Conservation (phyloP, 768 basidiomycete species). For the Obba rivulosa region DNA sequence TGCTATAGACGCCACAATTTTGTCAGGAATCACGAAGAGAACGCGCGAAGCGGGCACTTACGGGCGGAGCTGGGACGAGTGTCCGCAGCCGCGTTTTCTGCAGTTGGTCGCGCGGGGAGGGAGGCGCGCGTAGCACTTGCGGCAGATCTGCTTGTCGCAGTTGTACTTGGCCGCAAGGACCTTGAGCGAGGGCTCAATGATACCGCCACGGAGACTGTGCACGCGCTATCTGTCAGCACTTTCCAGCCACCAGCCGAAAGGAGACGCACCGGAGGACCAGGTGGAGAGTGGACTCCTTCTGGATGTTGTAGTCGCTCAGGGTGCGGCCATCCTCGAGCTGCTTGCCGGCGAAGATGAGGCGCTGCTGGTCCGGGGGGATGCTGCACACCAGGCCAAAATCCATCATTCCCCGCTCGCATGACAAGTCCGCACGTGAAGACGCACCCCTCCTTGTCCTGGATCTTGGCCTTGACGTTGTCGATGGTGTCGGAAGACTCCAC, state of each 20-base stretch:
- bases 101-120: constrained; percentile 99
- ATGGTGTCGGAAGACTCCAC: constrained; percentile 96
- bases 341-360: constrained; percentile 96
- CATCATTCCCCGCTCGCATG: not conserved
- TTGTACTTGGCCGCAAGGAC: constrained; percentile 97
- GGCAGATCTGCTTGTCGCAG: constrained; percentile 99
- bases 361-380: constrained; percentile 93
- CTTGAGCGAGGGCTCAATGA: constrained; percentile 99
- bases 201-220: constrained; percentile 86
- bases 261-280: constrained; percentile 84
- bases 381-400: constrained; percentile 28
- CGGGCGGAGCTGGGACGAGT: constrained; percentile 89
- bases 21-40: not conserved
- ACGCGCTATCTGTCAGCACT: constrained; percentile 4
- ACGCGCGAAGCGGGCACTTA: constrained; percentile 35
- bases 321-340: constrained; percentile 98
- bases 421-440: constrained; percentile 6
- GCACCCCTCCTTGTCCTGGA: constrained; percentile 75
- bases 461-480: constrained; percentile 89
- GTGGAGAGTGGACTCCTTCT: constrained; percentile 97
- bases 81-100: constrained; percentile 90
- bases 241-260: not conserved
- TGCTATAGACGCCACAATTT: constrained; percentile 40
- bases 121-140: constrained; percentile 99
- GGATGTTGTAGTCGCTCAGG: constrained; percentile 95